Conservation (phyloP, 371 early-diverging fungal genomes). For the Mortierella sp. region DNA sequence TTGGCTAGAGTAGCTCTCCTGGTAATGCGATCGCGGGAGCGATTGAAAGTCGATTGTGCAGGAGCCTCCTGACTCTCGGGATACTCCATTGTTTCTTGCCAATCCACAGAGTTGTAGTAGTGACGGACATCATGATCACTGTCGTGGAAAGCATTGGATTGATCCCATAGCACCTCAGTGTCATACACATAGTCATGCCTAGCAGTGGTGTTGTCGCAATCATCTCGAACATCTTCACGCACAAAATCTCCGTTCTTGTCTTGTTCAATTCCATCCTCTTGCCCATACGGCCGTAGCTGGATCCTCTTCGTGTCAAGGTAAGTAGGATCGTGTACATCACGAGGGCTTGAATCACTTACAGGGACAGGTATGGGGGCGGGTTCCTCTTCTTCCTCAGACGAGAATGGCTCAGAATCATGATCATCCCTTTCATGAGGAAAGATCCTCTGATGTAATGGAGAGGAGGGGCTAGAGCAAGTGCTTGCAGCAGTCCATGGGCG, state of each 20-base stretch:
- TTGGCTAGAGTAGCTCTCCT: slow-evolving; percentile 19
- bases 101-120: slow-evolving; percentile 1
- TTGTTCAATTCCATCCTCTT: slow-evolving; percentile 18
- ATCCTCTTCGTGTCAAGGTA: slow-evolving; percentile 12
- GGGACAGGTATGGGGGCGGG: no score
- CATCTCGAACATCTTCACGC: neutral
- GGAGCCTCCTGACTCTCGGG: no score
- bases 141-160: neutral
- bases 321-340: neutral
- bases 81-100: slow-evolving; percentile 3
- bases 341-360: no score
- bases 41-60: neutral
- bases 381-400: neutral
- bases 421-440: slow-evolving; percentile 26
- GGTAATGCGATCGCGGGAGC: slow-evolving; percentile 8
- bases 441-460: slow-evolving; percentile 4
- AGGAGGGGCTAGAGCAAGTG: slow-evolving; percentile 9
- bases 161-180: neutral
- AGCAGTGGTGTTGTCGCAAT: neutral
- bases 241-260: neutral
- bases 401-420: neutral
- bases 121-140: slow-evolving; percentile 1
- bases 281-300: slow-evolving; percentile 30
- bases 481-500: slow-evolving; percentile 12
- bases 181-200: slow-evolving; percentile 1